A percentile compares a stretch with the other conserved stretches of the same genome.
Evolutionary conservation across 2,329 filamentous ascomycete genomes (phyloP).

Genomic region (Hymenoscyphus scutula): DNA sequence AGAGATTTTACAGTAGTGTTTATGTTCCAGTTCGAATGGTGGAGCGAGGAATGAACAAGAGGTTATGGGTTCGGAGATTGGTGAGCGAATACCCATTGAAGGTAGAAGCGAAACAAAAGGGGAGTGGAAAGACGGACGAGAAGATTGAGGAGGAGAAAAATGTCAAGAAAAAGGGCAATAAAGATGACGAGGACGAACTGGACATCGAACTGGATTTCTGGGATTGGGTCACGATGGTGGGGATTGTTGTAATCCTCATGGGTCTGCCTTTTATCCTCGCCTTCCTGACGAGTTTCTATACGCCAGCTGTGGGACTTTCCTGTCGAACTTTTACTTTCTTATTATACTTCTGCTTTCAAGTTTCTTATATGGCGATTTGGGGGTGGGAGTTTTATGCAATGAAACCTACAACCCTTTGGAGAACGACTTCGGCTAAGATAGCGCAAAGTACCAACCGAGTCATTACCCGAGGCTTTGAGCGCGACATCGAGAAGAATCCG

Average conservation of each 20-base stretch:
- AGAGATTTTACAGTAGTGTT: slow-evolving; percentile 3
- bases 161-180: neutral
- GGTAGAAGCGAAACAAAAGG: neutral
- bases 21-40: slow-evolving; percentile 8
- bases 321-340: slow-evolving; percentile 38
- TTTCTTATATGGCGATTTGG: slow-evolving; percentile 31
- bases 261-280: slow-evolving; percentile 34
- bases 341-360: slow-evolving; percentile 37
- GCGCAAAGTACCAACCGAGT: neutral
- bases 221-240: slow-evolving; percentile 13
- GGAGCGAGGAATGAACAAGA: slow-evolving; percentile 7
- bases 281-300: slow-evolving; percentile 38
- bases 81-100: neutral
- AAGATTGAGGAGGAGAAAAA: neutral
- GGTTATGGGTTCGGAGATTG: neutral
- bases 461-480: no score
- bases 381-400: slow-evolving; percentile 15
- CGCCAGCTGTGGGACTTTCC: slow-evolving; percentile 35
- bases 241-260: slow-evolving; percentile 13
- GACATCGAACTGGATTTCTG: neutral
- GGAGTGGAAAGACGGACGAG: neutral
- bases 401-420: neutral
- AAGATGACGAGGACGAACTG: neutral
- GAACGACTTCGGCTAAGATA: neutral
- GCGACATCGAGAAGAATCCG: neutral